A percentile compares a stretch with the other conserved stretches of the same genome.
Conservation (phyloP, 306 rosid genomes). For the Quercus suber region DNA sequence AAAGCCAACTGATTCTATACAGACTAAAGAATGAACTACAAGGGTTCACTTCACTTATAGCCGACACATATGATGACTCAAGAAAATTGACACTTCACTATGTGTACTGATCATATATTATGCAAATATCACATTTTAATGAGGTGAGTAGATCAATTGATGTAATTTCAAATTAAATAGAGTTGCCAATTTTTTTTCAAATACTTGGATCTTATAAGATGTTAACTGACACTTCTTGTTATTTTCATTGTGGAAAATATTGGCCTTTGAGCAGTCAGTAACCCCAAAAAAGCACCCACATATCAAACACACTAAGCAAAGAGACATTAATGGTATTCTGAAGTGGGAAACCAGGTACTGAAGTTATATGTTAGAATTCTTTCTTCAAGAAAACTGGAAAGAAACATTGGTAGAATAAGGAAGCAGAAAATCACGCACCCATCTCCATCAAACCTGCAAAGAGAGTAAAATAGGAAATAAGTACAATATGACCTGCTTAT, state of each 20-base stretch:
- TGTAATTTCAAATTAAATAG: neutral
- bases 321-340: neutral
- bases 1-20: neutral
- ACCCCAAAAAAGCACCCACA: neutral
- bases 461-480: slow-evolving; percentile 26
- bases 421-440: slow-evolving; percentile 58
- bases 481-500: slow-evolving; percentile 15
- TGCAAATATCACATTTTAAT: neutral
- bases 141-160: neutral
- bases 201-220: neutral
- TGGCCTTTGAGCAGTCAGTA: neutral
- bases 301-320: neutral
- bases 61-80: neutral
- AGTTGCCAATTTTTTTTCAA: neutral
- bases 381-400: slow-evolving; percentile 16
- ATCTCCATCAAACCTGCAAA: slow-evolving; percentile 96
- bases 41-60: neutral
- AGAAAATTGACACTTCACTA: neutral
- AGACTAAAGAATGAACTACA: neutral
- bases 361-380: neutral
- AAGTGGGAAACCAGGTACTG: neutral
- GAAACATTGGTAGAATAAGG: slow-evolving; percentile 10
- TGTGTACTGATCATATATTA: neutral
- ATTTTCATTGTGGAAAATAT: neutral
- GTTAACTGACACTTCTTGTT: neutral